Percentiles rank a stretch among this genome's conserved stretches.
Conservation (phyloP, 441 rosid genomes). For the Erysimum pusillum region DNA sequence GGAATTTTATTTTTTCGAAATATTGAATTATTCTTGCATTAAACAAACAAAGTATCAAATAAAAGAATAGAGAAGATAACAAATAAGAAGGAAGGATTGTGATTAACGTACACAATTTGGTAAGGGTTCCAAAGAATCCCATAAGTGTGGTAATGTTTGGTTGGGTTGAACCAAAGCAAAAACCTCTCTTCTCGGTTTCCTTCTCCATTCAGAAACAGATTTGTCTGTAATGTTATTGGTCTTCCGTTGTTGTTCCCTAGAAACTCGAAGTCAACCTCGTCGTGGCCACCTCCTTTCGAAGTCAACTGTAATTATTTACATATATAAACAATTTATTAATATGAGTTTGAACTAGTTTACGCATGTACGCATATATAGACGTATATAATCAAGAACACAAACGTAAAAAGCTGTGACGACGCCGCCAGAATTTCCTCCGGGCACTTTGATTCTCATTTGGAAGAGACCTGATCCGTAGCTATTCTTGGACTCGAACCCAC, state of each 20-base stretch:
- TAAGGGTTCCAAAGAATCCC: constrained; percentile 72
- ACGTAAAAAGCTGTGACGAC: constrained; percentile 79
- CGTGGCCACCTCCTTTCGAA: constrained; percentile 59
- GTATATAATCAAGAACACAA: neutral
- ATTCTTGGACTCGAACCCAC: constrained; percentile 68
- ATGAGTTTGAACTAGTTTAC: neutral
- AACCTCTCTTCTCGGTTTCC: constrained; percentile 74
- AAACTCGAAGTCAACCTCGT: constrained; percentile 85
- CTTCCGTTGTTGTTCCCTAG: constrained; percentile 72
- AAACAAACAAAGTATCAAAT: neutral
- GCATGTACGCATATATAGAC: neutral
- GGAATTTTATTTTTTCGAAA: no score
- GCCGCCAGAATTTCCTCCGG: constrained; percentile 68
- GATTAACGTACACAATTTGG: constrained; percentile 68
- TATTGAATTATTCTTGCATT: neutral
- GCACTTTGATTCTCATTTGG: constrained; percentile 62
- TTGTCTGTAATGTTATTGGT: constrained; percentile 73
- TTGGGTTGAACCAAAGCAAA: constrained; percentile 81
- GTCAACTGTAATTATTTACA: constrained; percentile 45
- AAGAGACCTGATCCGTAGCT: constrained; percentile 72
- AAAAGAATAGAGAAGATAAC: neutral
- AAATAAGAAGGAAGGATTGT: neutral
- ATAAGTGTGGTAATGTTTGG: constrained; percentile 65
- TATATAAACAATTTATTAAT: constrained; percentile 2
- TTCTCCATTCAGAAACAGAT: constrained; percentile 64